Conservation (phyloP, 169 alveolate genomes). For the Plasmodium falciparum region DNA sequence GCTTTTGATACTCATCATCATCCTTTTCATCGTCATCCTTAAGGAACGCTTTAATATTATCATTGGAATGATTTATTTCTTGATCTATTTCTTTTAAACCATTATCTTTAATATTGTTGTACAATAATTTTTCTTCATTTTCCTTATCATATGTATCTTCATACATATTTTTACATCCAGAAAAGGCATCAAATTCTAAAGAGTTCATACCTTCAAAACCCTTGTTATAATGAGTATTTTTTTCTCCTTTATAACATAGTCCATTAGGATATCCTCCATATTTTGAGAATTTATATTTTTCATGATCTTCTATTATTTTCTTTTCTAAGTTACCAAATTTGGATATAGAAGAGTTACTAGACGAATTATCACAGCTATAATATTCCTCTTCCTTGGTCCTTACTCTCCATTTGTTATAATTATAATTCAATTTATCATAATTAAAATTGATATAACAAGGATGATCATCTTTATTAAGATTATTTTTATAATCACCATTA, state of each 20-base stretch:
- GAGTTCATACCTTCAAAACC: slow-evolving; percentile 5
- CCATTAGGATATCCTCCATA: neutral
- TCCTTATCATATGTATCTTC: neutral
- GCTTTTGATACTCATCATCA: neutral
- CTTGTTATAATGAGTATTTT: slow-evolving; percentile 2
- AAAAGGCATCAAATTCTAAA: neutral
- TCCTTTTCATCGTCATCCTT: neutral
- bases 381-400: slow-evolving; percentile 30
- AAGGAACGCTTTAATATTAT: neutral
- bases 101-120: neutral
- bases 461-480: neutral
- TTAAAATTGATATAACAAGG: neutral
- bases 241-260: neutral
- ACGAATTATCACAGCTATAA: slow-evolving; percentile 33
- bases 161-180: slow-evolving; percentile 1
- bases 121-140: slow-evolving; percentile 5
- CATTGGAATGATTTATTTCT: neutral
- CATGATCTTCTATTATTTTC: neutral
- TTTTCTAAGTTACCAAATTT: slow-evolving; percentile 20
- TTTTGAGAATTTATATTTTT: slow-evolving; percentile 13
- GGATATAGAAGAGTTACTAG: slow-evolving; percentile 3
- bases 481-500: neutral
- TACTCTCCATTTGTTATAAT: slow-evolving; percentile 9
- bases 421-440: neutral
- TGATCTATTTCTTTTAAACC: neutral